Base-by-base conservation (phyloP, 192 early-diverging fungal species). In the Backusella australiensis region DNA sequence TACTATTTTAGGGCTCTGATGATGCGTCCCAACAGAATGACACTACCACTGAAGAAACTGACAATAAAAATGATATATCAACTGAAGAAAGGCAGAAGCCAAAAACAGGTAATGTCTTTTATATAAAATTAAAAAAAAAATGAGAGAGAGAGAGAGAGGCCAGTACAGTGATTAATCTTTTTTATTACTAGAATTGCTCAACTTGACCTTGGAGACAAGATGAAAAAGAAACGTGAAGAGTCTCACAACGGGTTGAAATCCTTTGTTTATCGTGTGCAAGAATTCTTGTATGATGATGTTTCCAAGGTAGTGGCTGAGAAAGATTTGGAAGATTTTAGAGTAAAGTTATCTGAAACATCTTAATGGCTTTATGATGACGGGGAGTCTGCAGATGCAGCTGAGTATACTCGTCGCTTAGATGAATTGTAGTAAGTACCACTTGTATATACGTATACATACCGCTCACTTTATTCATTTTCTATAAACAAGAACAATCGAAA, bases 351-450 rank as follows among this genome's bases (percentile, higher is more conserved):
- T 12, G 85, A 83, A 21, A 82, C 87, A 6, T 88, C 91, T 9
- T 94, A 95, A 14, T 99, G 97, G 98, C 78, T 98, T 29, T 92
- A 96, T 72, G 93, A 90, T 42, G 90, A 90, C 29, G 94, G 89
- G 6, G 94, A 96, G 42, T 71, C 82, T 17, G 94, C 94, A 1
- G 90, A 96, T 77, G 86, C 88, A 7, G 32, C 69, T 6, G 85
- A 85, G 39, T 92, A 94, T 68, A 85, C 86, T 23, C 78, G 75
- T 9, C 83, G 82, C 15, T 75, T 90, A 52, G 77, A 81, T 17
- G 72, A 77, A 2, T 78, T 91, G 0, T 83, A 76, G 80, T 83
- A 75, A 78, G 81, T 74, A 38, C 44, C 0, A 38, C 36, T 66
- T 2, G 7, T 41, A 6, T 19, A 29, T 21, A 26, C 69, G 34